These are phyloP conservation scores for Alternaria alternata DNA, from an alignment of 2,329 filamentous ascomycete species.

Conservation along the genomic window DNA sequence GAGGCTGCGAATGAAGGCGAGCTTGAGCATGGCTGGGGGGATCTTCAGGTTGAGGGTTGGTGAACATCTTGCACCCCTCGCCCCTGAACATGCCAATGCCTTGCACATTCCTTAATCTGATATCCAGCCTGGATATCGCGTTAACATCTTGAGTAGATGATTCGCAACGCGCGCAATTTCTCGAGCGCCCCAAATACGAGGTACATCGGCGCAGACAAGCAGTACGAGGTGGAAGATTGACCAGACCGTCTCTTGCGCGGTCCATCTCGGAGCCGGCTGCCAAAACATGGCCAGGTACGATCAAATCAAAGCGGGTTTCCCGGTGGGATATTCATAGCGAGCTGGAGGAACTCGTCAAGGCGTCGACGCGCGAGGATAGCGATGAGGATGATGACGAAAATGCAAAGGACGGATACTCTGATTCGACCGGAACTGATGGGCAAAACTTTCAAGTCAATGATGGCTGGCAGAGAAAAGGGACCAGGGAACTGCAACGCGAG, in stretches of 20 bases:
- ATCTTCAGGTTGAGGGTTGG: conserved; percentile 43
- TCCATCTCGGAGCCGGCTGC: neutral
- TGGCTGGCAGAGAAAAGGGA: conserved; percentile 8
- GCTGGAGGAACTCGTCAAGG: conserved; percentile 15
- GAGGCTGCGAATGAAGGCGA: conserved; percentile 34
- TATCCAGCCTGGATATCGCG: neutral
- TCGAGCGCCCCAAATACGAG: neutral
- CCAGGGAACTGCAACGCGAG: conserved; percentile 1
- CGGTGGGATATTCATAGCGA: conserved; percentile 7
- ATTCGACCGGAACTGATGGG: neutral
- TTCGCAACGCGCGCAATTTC: conserved; percentile 1
- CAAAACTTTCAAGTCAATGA: neutral
- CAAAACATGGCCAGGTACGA: conserved; percentile 6
- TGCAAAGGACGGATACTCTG: neutral
- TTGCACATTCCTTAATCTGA: neutral
- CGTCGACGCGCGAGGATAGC: conserved; percentile 10
- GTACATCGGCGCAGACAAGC: conserved; percentile 13
- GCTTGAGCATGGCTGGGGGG: conserved; percentile 32
- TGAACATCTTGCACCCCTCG: conserved; percentile 22
- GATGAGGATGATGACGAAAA: conserved; percentile 7
- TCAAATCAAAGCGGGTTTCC: neutral
- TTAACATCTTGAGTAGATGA: conserved; percentile 19
- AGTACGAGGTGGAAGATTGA: conserved; percentile 6
- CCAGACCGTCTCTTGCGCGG: conserved; percentile 5
- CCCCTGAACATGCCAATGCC: neutral